Conservation (phyloP, 2,329 filamentous ascomycete genomes). For the Cladophialophora chaetospira region DNA sequence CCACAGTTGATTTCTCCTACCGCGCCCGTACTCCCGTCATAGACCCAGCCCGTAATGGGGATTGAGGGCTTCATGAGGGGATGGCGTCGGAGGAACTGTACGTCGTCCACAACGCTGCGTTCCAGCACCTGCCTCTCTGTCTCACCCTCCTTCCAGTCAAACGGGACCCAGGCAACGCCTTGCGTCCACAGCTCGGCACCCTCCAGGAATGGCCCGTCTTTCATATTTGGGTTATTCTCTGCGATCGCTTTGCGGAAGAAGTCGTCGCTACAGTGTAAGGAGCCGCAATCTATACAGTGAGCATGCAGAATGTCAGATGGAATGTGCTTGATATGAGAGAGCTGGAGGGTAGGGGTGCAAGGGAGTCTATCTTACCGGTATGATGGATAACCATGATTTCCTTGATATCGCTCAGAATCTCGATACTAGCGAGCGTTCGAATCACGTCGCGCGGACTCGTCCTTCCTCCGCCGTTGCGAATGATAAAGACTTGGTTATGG, state of each 20-base stretch:
- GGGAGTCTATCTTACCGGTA: constrained; percentile 2
- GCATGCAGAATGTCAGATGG: not conserved
- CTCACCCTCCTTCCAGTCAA: not conserved
- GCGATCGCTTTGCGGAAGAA: not conserved
- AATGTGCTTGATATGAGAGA: not conserved
- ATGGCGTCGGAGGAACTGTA: not conserved
- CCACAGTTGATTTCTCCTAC: not conserved
- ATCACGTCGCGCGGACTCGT: not conserved
- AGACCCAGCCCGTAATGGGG: constrained; percentile 1
- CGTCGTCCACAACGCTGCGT: not conserved
- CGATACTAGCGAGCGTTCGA: not conserved
- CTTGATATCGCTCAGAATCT: constrained; percentile 1
- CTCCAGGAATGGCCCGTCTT: not conserved
- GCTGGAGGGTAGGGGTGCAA: not conserved
- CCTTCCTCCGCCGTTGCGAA: constrained; percentile 1
- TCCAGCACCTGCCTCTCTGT: constrained; percentile 5
- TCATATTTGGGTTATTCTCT: not conserved
- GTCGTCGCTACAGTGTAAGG: not conserved
- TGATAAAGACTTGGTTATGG: not conserved
- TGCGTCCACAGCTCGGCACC: not conserved
- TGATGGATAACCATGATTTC: constrained; percentile 3
- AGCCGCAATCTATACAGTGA: not conserved
- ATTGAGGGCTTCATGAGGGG: not conserved
- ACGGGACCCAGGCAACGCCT: not conserved
- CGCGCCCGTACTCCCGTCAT: not conserved